phyloP scores from a whole-genome alignment of 495 filamentous ascomycete species.

The Alectoria sarmentosa region DNA sequence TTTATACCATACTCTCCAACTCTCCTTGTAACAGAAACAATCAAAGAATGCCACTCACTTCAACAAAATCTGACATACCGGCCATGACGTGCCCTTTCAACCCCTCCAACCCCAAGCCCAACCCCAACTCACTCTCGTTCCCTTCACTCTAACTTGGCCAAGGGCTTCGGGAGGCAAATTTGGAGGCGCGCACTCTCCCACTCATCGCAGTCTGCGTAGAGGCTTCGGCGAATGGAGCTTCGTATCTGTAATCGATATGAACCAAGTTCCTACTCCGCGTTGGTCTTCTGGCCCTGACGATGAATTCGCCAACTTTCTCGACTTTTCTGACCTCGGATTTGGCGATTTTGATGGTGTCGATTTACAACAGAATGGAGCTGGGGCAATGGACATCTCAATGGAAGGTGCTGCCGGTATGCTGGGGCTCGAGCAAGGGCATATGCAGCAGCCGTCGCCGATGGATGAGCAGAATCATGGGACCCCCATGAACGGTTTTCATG shows the following conservation, averaged over 20 bases:
- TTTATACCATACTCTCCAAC: too few species aligned
- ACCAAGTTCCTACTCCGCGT: conserved; percentile 15
- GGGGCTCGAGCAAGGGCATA: conserved; percentile 19
- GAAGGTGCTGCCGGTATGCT: conserved; percentile 14
- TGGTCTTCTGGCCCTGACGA: conserved; percentile 34
- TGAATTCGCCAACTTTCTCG: conserved; percentile 49
- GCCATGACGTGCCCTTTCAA: too few species aligned
- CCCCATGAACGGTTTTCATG: conserved; percentile 36
- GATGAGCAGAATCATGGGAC: conserved; percentile 30
- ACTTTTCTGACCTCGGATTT: conserved; percentile 44
- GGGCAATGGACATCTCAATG: conserved; percentile 18
- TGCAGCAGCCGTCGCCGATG: conserved; percentile 26
- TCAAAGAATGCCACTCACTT: too few species aligned
- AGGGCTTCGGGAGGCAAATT: background rate
- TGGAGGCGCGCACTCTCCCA: conserved; percentile 1
- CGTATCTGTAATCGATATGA: conserved; percentile 19
- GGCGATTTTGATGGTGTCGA: conserved; percentile 39
- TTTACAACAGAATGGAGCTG: conserved; percentile 21
- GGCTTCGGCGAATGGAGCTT: conserved; percentile 20
- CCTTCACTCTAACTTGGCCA: background rate
- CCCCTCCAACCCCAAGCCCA: too few species aligned
- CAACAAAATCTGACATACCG: too few species aligned
- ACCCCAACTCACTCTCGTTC: background rate
- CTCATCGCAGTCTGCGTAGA: conserved; percentile 1
- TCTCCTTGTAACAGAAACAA: too few species aligned